Conservation (phyloP, 1,284 basidiomycete species). For the Anthracocystis walkeri region DNA sequence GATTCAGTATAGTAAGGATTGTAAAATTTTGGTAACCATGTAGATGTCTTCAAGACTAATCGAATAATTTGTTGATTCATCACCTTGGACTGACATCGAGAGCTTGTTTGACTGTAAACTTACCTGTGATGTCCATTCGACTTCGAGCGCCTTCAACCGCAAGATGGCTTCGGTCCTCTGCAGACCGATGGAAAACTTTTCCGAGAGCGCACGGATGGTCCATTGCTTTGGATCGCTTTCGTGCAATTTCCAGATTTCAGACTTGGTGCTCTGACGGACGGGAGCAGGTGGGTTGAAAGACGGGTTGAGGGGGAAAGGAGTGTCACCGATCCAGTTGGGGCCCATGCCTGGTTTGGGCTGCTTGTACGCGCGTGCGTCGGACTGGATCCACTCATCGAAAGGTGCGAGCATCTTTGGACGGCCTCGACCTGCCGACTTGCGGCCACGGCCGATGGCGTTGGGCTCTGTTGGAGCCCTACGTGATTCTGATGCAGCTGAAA, state of each 20-base stretch:
- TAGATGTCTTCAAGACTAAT: slow-evolving; percentile 69
- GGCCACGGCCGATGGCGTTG: slow-evolving; percentile 39
- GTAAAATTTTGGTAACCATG: slow-evolving; percentile 58
- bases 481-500: slow-evolving; percentile 34
- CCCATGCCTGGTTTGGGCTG: slow-evolving; percentile 58
- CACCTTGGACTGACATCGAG: slow-evolving; percentile 34
- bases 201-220: slow-evolving; percentile 62
- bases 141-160: slow-evolving; percentile 65
- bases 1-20: slow-evolving; percentile 58
- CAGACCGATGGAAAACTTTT: slow-evolving; percentile 57
- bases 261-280: slow-evolving; percentile 54
- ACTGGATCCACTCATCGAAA: slow-evolving; percentile 59
- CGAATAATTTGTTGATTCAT: slow-evolving; percentile 56
- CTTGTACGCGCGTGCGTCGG: slow-evolving; percentile 57
- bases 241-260: slow-evolving; percentile 65
- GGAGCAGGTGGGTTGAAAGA: slow-evolving; percentile 65
- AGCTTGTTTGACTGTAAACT: slow-evolving; percentile 21
- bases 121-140: slow-evolving; percentile 60
- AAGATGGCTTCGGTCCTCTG: slow-evolving; percentile 63
- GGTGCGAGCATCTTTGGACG: slow-evolving; percentile 50
- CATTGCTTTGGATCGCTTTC: slow-evolving; percentile 52
- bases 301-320: slow-evolving; percentile 68
- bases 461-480: slow-evolving; percentile 23
- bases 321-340: slow-evolving; percentile 66
- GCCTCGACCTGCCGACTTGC: slow-evolving; percentile 43